Conservation (phyloP, 1,139 yeast genomes). For the Saccharomyces hybrid region DNA sequence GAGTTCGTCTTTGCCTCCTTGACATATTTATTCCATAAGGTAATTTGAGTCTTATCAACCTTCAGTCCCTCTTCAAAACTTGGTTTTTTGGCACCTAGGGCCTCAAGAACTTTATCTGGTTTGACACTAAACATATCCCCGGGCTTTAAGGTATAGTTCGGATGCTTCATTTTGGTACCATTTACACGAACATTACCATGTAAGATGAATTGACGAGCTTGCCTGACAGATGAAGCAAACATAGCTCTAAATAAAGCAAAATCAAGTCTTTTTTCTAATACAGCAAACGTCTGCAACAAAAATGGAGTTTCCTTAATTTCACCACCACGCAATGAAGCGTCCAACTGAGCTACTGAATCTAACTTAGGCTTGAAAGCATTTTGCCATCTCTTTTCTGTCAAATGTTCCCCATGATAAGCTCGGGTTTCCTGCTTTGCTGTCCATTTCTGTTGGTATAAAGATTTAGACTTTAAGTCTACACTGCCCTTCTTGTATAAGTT, state of each 20-base stretch:
- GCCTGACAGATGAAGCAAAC: conserved; percentile 91
- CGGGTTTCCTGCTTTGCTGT: conserved; percentile 84
- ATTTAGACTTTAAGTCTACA: conserved; percentile 45
- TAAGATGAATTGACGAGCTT: conserved; percentile 81
- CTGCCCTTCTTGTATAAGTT: conserved; percentile 67
- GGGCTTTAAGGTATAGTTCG: conserved; percentile 66
- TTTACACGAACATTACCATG: conserved; percentile 82
- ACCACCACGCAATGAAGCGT: conserved; percentile 62
- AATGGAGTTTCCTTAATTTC: conserved; percentile 60
- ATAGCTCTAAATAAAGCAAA: conserved; percentile 82
- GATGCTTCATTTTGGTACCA: conserved; percentile 68
- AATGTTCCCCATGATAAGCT: conserved; percentile 91
- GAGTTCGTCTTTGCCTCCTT: conserved; percentile 47
- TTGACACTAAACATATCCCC: conserved; percentile 85
- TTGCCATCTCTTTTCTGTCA: conserved; percentile 79
- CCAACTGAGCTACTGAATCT: conserved; percentile 78
- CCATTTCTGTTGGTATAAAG: conserved; percentile 88
- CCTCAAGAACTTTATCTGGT: conserved; percentile 79
- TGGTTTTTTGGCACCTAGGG: conserved; percentile 81
- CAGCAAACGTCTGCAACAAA: conserved; percentile 81
- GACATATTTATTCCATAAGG: conserved; percentile 69
- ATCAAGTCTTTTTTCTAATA: conserved; percentile 81
- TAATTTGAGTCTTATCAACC: conserved; percentile 62
- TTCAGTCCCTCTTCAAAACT: conserved; percentile 57
- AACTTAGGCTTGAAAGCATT: conserved; percentile 62